A percentile compares a stretch with the other conserved stretches of the same genome.
Evolutionary conservation across 148 eudicot species (phyloP).

Genomic region (Heliamphora exappendiculata): DNA sequence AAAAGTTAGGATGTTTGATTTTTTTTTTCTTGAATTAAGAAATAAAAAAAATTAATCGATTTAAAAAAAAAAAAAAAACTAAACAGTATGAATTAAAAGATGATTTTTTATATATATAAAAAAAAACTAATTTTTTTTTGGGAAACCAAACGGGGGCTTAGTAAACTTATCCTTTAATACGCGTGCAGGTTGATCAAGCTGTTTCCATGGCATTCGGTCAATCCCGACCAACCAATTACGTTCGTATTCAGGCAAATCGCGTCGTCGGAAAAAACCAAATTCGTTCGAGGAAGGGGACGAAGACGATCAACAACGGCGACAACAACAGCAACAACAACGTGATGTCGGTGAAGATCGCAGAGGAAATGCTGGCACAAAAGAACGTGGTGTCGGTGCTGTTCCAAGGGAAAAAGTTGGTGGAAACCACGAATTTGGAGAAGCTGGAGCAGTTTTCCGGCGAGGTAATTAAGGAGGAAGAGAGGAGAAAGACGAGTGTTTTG

Average conservation of each 20-base stretch:
- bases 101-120: no score
- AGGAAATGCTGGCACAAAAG: slow-evolving; percentile 29
- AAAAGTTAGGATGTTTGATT: no score
- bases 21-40: no score
- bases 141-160: no score
- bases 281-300: background rate
- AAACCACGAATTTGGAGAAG: slow-evolving; percentile 23
- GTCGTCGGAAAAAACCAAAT: background rate
- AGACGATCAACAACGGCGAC: no score
- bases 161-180: no score
- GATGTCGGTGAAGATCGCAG: slow-evolving; percentile 7
- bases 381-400: slow-evolving; percentile 36
- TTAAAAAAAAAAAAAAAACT: no score
- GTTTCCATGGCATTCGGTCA: slow-evolving; percentile 43
- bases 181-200: slow-evolving; percentile 36
- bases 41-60: no score
- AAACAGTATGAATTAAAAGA: no score
- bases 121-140: no score
- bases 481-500: slow-evolving; percentile 27
- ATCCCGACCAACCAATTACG: slow-evolving; percentile 23
- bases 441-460: slow-evolving; percentile 23
- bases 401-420: slow-evolving; percentile 27
- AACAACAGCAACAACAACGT: no score
- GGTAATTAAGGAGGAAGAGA: slow-evolving; percentile 33
- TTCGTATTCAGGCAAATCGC: slow-evolving; percentile 31